Evolutionary conservation across 768 basidiomycete species (phyloP), one percentile per base, ranked within the genome.

Genomic region (Calocera cornea): DNA sequence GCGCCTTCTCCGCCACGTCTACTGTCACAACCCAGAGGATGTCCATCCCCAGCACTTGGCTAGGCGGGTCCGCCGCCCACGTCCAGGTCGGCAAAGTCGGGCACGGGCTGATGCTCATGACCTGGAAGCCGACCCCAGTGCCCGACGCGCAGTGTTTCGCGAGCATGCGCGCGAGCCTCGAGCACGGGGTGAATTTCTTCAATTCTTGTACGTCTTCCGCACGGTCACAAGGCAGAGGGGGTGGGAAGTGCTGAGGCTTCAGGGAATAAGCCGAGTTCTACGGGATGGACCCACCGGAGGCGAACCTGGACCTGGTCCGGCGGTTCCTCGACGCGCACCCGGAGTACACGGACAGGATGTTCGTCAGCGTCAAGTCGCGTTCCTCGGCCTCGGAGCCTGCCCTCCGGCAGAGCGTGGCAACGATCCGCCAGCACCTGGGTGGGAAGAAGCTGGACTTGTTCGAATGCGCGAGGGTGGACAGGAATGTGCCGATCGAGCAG

Each of bases 111-210:
- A 60, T 60, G 54, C 31, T 29, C 27, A 60, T 60, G 54, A 60
- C 54, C 27, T 83, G 80, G 85, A 80, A 71, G 17, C 78, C 80
- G 11, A 74, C 72, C 19, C 78, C 79, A 7, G 75, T 80, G 40
- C 76, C 83, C 0, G 86, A 88, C 66, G 85, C 84, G 65, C 79
- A 83, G 36, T 82, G 82, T 10, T 87, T 89, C 69, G 83, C 80
- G n/a, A 78, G 84, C 1, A 86, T 88, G 76, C 84, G 83, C 72
- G 80, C 80, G 12, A 66, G 69, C 41, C 31, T 75, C 41, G 67
- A 70, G 24, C 65, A 60, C 19, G 54, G 54, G 2, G 54, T 60
- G 2, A 33, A 22, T 27, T 69, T 84, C 63, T 69, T 86, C 70
- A 84, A 85, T 71, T 81, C 79, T 71, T 81, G 83, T 79, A 69